A percentile compares a stretch with the other conserved stretches of the same genome.
These are phyloP conservation scores for Favolaschia claudopus DNA, from an alignment of 768 basidiomycete species.

Conservation along the genomic window DNA sequence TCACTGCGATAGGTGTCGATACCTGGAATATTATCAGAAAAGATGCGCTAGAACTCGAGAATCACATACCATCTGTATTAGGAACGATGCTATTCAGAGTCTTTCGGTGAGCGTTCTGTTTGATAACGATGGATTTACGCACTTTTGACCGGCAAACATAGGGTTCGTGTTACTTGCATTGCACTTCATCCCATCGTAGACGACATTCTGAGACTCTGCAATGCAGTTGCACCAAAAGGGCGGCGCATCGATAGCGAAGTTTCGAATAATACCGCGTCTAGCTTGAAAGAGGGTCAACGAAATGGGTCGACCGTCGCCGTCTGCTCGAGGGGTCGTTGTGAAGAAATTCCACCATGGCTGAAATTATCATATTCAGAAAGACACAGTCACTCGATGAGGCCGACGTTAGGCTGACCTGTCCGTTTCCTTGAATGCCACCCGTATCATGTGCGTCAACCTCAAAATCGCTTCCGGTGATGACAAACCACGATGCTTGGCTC, in stretches of 20 bases:
- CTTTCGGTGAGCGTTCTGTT: no score
- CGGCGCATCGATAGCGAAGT: constrained; percentile 60
- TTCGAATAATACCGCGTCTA: constrained; percentile 47
- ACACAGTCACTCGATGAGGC: no score
- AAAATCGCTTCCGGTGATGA: constrained; percentile 64
- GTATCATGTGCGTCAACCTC: constrained; percentile 60
- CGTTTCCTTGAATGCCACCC: constrained; percentile 67
- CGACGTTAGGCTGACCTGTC: constrained; percentile 46
- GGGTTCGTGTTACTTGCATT: constrained; percentile 66
- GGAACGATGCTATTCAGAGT: constrained; percentile 66
- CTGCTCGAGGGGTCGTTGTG: constrained; percentile 50
- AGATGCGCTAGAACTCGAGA: not conserved
- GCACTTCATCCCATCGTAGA: constrained; percentile 64
- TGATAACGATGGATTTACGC: no score
- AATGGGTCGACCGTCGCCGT: constrained; percentile 68
- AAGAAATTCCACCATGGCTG: constrained; percentile 67
- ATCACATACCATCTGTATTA: constrained; percentile 61
- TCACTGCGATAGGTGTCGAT: constrained; percentile 65
- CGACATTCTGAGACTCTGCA: constrained; percentile 54
- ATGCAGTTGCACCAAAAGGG: constrained; percentile 71
- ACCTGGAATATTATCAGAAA: constrained; percentile 40
- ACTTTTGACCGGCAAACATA: constrained; percentile 58
- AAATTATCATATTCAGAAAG: not conserved
- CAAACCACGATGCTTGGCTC: constrained; percentile 72
- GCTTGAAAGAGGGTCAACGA: constrained; percentile 58